A percentile compares a stretch with the other conserved stretches of the same genome.
These are phyloP conservation scores for Betula pendula DNA, from an alignment of 306 rosid species.

Conservation along the genomic window DNA sequence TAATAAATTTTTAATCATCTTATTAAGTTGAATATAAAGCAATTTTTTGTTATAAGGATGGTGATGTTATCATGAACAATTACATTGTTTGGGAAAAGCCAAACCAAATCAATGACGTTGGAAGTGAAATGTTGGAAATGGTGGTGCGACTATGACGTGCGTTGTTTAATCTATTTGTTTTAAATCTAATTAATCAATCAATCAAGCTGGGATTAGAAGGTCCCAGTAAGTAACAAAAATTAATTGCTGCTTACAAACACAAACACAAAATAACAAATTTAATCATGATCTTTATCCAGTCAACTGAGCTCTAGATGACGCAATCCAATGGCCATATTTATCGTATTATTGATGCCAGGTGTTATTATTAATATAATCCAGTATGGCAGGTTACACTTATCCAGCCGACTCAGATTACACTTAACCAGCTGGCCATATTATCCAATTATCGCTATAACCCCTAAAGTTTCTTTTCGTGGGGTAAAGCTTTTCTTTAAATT, in stretches of 20 bases:
- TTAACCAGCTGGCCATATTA: no score
- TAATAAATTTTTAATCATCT: no score
- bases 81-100: no score
- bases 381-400: background rate
- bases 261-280: no score
- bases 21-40: no score
- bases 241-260: background rate
- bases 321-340: background rate
- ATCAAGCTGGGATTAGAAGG: background rate
- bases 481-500: no score
- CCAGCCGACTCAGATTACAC: conserved; percentile 4
- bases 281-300: background rate
- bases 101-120: no score
- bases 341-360: background rate
- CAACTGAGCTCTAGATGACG: background rate
- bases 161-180: background rate
- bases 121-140: no score
- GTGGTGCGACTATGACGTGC: no score
- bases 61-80: no score
- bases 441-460: background rate
- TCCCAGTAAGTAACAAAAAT: background rate
- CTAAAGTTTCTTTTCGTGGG: background rate
- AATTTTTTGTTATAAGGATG: no score
- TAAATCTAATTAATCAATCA: no score
- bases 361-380: background rate